phyloP scores from a whole-genome alignment of 257 asterid genomes.

The Rhazya stricta region DNA sequence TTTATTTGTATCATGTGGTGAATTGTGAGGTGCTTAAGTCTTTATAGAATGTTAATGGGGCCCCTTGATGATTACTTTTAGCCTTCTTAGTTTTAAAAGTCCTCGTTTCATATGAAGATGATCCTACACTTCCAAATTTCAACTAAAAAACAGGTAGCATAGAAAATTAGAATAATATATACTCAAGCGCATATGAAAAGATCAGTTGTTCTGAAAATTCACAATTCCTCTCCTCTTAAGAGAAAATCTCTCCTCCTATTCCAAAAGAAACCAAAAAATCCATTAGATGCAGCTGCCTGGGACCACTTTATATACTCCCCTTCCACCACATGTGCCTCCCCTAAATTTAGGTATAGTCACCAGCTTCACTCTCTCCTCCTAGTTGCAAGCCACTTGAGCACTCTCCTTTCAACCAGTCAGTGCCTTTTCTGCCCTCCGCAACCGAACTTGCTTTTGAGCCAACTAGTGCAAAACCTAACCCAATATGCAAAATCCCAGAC shows the following conservation, averaged over 20 bases:
- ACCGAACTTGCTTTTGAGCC: no score
- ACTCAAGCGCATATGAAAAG: background rate
- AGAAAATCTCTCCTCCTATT: background rate
- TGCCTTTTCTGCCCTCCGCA: no score
- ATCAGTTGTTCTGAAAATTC: background rate
- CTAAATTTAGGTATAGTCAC: no score
- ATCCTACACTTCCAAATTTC: background rate
- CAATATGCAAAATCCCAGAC: no score
- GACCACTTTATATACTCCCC: no score
- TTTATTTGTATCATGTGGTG: background rate
- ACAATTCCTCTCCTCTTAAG: background rate
- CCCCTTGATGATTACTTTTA: background rate
- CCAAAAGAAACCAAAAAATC: background rate
- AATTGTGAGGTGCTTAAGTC: background rate
- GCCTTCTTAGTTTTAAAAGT: background rate
- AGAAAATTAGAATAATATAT: background rate
- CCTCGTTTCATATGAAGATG: background rate
- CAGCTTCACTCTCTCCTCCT: no score
- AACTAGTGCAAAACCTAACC: no score
- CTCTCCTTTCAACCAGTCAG: no score
- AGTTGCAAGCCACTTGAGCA: no score
- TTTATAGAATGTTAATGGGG: background rate
- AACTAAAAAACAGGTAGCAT: no score
- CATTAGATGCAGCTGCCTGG: background rate
- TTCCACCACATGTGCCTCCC: no score